Conservation (phyloP, 192 early-diverging fungal genomes). For the Mortierella antarctica region DNA sequence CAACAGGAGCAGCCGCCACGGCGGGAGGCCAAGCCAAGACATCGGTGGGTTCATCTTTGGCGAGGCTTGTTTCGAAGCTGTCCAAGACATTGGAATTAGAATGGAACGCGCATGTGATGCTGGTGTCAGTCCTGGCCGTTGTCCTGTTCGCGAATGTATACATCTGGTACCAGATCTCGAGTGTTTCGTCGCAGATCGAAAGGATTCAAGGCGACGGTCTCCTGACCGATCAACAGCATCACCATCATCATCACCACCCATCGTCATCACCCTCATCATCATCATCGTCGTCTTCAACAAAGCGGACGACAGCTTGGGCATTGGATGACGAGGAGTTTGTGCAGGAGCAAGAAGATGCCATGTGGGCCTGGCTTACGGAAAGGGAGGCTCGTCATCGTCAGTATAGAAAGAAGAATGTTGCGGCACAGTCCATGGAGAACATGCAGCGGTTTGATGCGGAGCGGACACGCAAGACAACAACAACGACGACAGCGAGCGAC, state of each 20-base stretch:
- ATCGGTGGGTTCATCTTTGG: background rate
- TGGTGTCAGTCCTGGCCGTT: slow-evolving; percentile 14
- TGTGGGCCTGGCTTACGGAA: slow-evolving; percentile 50
- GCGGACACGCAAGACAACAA: background rate
- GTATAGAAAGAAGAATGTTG: slow-evolving; percentile 8
- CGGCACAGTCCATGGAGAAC: background rate
- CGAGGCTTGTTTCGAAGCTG: background rate
- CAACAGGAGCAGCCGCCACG: background rate
- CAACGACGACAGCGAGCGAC: background rate
- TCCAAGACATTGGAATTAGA: slow-evolving; percentile 12
- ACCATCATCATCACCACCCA: slow-evolving; percentile 1
- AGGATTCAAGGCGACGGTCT: slow-evolving; percentile 25
- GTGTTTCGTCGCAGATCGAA: slow-evolving; percentile 33
- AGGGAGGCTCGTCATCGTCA: slow-evolving; percentile 41
- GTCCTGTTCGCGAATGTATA: slow-evolving; percentile 43
- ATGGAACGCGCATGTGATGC: slow-evolving; percentile 4
- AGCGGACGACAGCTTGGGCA: background rate
- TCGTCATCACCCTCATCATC: background rate
- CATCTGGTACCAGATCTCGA: slow-evolving; percentile 38
- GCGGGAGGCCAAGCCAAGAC: background rate
- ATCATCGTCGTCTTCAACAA: slow-evolving; percentile 17
- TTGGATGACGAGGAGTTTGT: slow-evolving; percentile 30
- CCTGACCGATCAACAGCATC: background rate
- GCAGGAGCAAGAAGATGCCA: slow-evolving; percentile 43
- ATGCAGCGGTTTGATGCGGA: background rate